These are phyloP conservation scores for Spirogloea muscicola DNA, from an alignment of 139 green algal genomes.

Conservation along the genomic window DNA sequence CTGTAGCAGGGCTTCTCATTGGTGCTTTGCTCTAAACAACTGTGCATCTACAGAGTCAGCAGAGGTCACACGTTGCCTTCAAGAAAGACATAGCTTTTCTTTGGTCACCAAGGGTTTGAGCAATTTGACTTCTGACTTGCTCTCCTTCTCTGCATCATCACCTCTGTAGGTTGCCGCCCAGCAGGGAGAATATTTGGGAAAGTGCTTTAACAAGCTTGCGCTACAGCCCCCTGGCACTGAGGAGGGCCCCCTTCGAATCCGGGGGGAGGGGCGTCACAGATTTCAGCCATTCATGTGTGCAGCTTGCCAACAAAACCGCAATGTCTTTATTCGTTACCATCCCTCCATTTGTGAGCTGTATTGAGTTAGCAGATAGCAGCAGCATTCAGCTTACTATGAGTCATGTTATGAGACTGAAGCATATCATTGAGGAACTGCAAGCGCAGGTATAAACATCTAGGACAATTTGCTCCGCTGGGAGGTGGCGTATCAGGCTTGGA, in stretches of 20 bases:
- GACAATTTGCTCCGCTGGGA: too few species aligned
- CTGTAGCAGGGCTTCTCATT: neutral
- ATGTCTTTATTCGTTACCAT: neutral
- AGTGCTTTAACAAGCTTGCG: constrained; percentile 25
- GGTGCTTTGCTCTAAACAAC: neutral
- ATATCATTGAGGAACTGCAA: too few species aligned
- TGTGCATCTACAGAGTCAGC: neutral
- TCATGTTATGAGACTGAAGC: too few species aligned
- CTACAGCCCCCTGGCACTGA: neutral
- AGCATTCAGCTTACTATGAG: too few species aligned
- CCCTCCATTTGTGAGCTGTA: neutral
- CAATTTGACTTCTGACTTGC: neutral
- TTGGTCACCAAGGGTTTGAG: neutral
- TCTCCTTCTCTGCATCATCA: too few species aligned
- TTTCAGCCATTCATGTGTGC: constrained; percentile 26
- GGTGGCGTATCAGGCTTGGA: too few species aligned
- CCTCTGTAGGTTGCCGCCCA: constrained; percentile 38
- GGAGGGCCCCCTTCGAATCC: constrained; percentile 6
- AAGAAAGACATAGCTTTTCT: neutral
- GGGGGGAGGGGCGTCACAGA: constrained; percentile 1
- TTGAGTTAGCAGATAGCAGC: too few species aligned
- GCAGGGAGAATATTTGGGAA: constrained; percentile 23
- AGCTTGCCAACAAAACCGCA: neutral
- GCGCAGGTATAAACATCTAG: too few species aligned
- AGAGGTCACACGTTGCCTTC: neutral